phyloP scores from a whole-genome alignment of 257 asterid species.

The Gentiana straminea region DNA sequence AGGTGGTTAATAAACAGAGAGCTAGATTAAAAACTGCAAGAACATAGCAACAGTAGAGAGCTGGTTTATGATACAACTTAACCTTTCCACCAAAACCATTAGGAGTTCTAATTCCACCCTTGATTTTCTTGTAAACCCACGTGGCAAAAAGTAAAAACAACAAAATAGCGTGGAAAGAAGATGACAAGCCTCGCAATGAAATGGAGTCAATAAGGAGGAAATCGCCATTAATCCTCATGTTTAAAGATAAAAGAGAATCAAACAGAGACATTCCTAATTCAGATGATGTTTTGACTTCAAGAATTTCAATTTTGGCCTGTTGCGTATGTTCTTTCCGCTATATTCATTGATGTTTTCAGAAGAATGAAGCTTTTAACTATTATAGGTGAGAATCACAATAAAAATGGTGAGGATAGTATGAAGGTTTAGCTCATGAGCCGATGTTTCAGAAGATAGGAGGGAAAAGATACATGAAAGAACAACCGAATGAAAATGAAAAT shows the following conservation, averaged over 20 bases:
- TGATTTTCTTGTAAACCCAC: slow-evolving; percentile 30
- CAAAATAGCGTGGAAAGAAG: slow-evolving; percentile 40
- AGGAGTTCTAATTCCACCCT: slow-evolving; percentile 9
- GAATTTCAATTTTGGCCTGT: slow-evolving; percentile 4
- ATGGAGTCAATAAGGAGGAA: slow-evolving; percentile 29
- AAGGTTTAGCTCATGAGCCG: too few species aligned
- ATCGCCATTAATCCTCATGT: slow-evolving; percentile 2
- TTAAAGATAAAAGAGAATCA: slow-evolving; percentile 13
- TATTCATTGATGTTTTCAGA: too few species aligned
- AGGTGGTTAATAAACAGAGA: slow-evolving; percentile 36
- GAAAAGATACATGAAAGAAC: too few species aligned
- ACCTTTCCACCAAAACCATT: slow-evolving; percentile 14
- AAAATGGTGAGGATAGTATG: too few species aligned
- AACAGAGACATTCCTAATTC: slow-evolving; percentile 20
- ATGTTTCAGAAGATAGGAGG: too few species aligned
- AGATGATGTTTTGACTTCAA: slow-evolving; percentile 4
- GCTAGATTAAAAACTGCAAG: slow-evolving; percentile 39
- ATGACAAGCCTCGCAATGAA: slow-evolving; percentile 39
- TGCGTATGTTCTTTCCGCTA: not conserved
- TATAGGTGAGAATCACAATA: too few species aligned
- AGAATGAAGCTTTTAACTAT: too few species aligned
- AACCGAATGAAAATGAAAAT: too few species aligned
- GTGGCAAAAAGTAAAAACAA: slow-evolving; percentile 15
- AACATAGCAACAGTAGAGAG: slow-evolving; percentile 31
- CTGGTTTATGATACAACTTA: slow-evolving; percentile 17